Evolutionary conservation across 2,329 filamentous ascomycete genomes (phyloP), one percentile per base, ranked within the genome.

Genomic region (Didymella arachidicola): DNA sequence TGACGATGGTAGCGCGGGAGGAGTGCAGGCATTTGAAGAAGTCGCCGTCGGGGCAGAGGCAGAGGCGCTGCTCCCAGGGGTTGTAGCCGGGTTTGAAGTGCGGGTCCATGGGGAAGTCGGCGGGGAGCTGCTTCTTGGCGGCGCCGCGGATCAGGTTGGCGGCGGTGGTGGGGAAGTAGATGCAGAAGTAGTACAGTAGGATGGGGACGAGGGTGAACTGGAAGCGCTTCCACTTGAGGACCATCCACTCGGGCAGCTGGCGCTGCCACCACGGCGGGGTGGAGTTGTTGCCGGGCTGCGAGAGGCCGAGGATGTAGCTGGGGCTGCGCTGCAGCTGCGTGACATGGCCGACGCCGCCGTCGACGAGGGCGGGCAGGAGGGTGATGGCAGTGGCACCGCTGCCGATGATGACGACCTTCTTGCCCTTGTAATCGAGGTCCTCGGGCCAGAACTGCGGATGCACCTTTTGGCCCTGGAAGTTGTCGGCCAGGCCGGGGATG

Each of bases 291-390:
- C 80, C 80, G 7, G 70, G 69, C 25, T 82, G 79, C 0, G 83
- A 77, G 1, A 86, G 66, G n/a, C 84, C 79, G 43, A 89, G 65
- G 54, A 93, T 82, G 47, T 76, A 77, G 0, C 83, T 84, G 0
- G 92, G 92, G 44, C 87, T 92, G 56, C 92, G 86, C 77, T 96
- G 92, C 2, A 96, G 82, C 86, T 94, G 92, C 1, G 90, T 94
- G 27, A 93, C 87, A 14, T 85, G 83, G 5, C 77, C 78, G 5
- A 79, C 79, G 12, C 89, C 90, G 38, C 83, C 85, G 42, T 89
- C 79, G 0, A 87, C 86, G 44, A 96, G 77, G 45, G 82, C 84
- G 0, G 92, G 92, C 3, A 96, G 74, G 1, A 96, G 81, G 0
- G 92, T 95, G 47, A 94, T 79, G 7, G 91, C 89, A 0, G 92